A percentile compares a stretch with the other conserved stretches of the same genome.
These are phyloP conservation scores for Phytophthora uliginosa DNA, from an alignment of 352 stramenopile genomes.

Conservation along the genomic window DNA sequence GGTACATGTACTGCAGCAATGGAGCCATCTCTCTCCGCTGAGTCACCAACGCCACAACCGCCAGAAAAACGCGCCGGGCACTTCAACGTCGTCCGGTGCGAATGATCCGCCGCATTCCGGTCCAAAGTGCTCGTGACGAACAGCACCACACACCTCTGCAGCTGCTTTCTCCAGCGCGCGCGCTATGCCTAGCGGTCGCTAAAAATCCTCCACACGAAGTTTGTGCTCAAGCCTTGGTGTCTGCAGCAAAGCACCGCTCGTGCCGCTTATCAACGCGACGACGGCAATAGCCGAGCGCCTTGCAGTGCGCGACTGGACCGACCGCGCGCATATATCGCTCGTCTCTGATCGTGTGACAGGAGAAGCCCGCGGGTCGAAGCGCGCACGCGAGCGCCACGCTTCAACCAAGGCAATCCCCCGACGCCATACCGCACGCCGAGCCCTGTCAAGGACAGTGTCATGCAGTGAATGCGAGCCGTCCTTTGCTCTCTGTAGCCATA, in stretches of 20 bases:
- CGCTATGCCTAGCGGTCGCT: not conserved
- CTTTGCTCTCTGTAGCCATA: no score
- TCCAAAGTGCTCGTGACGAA: not conserved
- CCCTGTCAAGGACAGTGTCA: no score
- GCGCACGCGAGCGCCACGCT: not conserved
- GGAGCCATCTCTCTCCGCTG: not conserved
- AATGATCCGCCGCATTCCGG: not conserved
- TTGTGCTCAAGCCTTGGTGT: no score
- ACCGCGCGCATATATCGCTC: not conserved
- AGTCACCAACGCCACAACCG: not conserved
- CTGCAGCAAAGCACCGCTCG: no score
- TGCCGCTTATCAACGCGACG: constrained; percentile 15
- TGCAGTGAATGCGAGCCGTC: constrained; percentile 3
- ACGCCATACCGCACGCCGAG: constrained; percentile 11
- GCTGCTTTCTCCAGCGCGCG: not conserved
- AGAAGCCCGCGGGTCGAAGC: not conserved
- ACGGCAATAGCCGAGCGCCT: constrained; percentile 11
- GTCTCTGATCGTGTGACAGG: constrained; percentile 10
- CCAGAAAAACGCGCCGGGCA: not conserved
- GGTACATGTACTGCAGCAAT: no score
- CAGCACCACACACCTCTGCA: not conserved
- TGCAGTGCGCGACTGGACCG: not conserved
- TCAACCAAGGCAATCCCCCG: constrained; percentile 11
- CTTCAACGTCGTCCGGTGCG: not conserved
- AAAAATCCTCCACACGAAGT: not conserved